Base-by-base conservation (phyloP, 23 red algal genomes). In the Gracilaria vermiculophylla region DNA sequence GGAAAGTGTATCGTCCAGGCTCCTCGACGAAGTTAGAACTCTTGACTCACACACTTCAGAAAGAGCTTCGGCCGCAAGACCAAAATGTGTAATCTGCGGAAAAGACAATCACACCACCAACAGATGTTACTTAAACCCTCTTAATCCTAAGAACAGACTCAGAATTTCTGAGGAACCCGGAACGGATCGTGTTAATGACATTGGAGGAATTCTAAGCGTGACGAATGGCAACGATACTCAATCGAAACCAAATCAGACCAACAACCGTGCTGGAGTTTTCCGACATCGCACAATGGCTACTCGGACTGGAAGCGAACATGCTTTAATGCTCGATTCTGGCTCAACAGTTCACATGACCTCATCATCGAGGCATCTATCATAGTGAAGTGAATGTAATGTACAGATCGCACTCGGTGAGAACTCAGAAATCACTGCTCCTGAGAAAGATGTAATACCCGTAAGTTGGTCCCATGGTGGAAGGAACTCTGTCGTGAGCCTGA, bases 51-150 rank as follows among this genome's bases (percentile, higher is more conserved):
- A 64, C 5, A 9, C 10, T 14, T 64, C 64, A 3, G 67, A 41
- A 73, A 28, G 28, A 73, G 67, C 44, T 32, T 7, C n/a, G n/a
- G 67, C 67, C 21, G 43, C 53, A 85, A 61, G n/a, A 50, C 20
- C 58, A 52, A 64, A 85, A 28, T 85, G 61, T 73, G 81, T 13
- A 42, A 85, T 85, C n/a, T 85, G 56, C 58, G 27, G 41, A 20
- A 27, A 37, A 45, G 39, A 67, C 7, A 42, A 60, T 17, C 78
- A 82, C 25, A 82, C 56, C 6, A 82, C 52, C 2, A 2, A 9
- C 39, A 43, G 50, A 52, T 82, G 78, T 44, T 58, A 37, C 36
- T 41, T 82, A 44, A 82, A 64, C 37, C 21, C 78, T 0, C n/a
- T n/a, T 37, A 57, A 44, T 47, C 32, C 51, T 15, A 12, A 82